Evolutionary conservation across 1,284 basidiomycete genomes (phyloP).

Genomic region (Puccinia novopanici): DNA sequence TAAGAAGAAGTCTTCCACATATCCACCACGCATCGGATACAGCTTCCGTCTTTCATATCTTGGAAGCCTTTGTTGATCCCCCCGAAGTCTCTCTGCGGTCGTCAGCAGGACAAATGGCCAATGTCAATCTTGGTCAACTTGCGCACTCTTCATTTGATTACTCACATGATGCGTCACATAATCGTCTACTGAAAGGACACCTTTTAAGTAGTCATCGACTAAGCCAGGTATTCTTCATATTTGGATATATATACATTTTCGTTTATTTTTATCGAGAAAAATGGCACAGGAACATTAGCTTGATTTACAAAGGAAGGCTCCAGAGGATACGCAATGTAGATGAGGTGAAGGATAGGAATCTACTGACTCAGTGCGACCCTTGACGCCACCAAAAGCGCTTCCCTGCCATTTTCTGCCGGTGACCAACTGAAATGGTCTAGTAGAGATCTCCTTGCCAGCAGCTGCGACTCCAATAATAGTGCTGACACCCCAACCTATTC

Average conservation of each 20-base stretch:
- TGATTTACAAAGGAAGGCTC: background rate
- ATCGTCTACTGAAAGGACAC: constrained; percentile 57
- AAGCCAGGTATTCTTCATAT: constrained; percentile 45
- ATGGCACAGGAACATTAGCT: background rate
- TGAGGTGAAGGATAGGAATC: constrained; percentile 40
- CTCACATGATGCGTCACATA: constrained; percentile 58
- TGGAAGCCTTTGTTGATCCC: constrained; percentile 59
- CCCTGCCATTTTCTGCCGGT: constrained; percentile 97
- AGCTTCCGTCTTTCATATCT: constrained; percentile 58
- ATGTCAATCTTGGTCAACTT: background rate
- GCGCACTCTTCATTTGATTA: background rate
- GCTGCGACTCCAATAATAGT: constrained; percentile 75
- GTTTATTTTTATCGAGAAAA: background rate
- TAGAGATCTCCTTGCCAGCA: constrained; percentile 96
- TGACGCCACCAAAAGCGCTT: constrained; percentile 94
- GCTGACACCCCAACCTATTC: constrained; percentile 87
- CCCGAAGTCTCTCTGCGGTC: constrained; percentile 53
- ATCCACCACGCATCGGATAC: constrained; percentile 57
- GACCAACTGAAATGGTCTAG: constrained; percentile 79
- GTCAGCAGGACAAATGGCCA: background rate
- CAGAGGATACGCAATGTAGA: background rate
- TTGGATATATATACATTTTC: no score
- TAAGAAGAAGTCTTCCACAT: constrained; percentile 37
- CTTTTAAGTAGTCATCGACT: constrained; percentile 55
- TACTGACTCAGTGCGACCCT: constrained; percentile 80